Percentiles rank a stretch among this genome's conserved stretches.
Evolutionary conservation across 2,329 filamentous ascomycete species (phyloP).

Genomic region (Xylaria sp.): DNA sequence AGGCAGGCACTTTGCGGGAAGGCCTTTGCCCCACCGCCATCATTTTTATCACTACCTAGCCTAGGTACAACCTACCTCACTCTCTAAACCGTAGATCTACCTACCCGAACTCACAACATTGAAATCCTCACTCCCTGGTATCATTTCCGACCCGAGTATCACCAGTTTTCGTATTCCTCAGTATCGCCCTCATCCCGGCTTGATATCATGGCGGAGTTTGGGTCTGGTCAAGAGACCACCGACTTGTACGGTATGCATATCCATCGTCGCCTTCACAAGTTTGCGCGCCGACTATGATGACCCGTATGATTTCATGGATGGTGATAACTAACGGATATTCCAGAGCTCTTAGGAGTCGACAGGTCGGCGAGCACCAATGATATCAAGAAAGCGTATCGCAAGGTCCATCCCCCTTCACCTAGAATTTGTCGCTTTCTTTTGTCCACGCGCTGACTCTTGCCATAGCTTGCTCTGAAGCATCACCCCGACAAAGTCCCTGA

Average conservation of each 20-base stretch:
- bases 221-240: conserved; percentile 28
- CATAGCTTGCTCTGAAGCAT: conserved; percentile 73
- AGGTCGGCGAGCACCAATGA: conserved; percentile 68
- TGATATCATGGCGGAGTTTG: conserved; percentile 27
- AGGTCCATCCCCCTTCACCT: conserved; percentile 48
- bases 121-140: conserved; percentile 19
- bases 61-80: background rate
- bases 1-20: background rate
- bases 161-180: background rate
- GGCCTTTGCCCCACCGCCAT: conserved; percentile 21
- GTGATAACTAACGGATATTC: conserved; percentile 6
- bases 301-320: background rate
- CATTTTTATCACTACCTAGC: background rate
- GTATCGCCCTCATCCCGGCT: conserved; percentile 4
- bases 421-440: background rate
- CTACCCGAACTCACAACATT: background rate
- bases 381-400: conserved; percentile 94
- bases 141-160: conserved; percentile 15
- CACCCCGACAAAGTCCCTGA: conserved; percentile 96
- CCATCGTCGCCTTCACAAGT: background rate
- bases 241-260: conserved; percentile 50
- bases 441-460: conserved; percentile 7
- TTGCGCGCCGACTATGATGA: background rate
- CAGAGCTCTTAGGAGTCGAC: conserved; percentile 75
- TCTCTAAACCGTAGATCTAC: background rate